Percentiles rank a stretch among this genome's conserved stretches.
Conservation (phyloP, 176 grass and related monocot genomes). For the Poa pratensis region DNA sequence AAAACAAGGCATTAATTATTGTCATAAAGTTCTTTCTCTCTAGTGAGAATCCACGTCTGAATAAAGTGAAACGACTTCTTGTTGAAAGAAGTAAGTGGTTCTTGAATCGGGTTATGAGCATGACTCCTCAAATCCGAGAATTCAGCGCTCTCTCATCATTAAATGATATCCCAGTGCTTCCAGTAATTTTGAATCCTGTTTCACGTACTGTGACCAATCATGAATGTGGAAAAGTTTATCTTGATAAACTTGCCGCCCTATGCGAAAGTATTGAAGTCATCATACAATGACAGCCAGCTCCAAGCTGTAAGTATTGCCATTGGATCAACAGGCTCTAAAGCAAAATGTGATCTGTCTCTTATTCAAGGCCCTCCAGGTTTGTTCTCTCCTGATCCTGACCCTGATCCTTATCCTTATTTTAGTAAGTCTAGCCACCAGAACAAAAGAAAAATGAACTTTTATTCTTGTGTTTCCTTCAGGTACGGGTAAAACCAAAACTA, state of each 20-base stretch:
- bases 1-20: constrained; percentile 69
- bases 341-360: constrained; percentile 79
- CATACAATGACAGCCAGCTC: constrained; percentile 87
- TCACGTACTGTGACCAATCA: constrained; percentile 46
- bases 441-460: not conserved
- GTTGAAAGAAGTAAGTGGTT: constrained; percentile 93
- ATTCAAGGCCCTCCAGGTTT: constrained; percentile 98
- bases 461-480: constrained; percentile 57
- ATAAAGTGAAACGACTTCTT: constrained; percentile 82
- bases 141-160: constrained; percentile 91
- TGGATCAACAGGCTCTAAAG: constrained; percentile 37
- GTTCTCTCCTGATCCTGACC: constrained; percentile 1
- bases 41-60: constrained; percentile 69
- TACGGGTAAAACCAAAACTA: constrained; percentile 91
- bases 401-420: not conserved
- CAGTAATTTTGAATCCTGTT: constrained; percentile 80
- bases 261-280: constrained; percentile 72
- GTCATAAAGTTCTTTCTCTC: constrained; percentile 76
- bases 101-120: constrained; percentile 83
- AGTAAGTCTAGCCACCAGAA: constrained; percentile 14
- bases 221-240: constrained; percentile 55
- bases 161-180: constrained; percentile 88
- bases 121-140: constrained; percentile 88
- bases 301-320: constrained; percentile 75
- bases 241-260: constrained; percentile 62